Conservation (phyloP, 1,284 basidiomycete genomes). For the Irpex sp. region DNA sequence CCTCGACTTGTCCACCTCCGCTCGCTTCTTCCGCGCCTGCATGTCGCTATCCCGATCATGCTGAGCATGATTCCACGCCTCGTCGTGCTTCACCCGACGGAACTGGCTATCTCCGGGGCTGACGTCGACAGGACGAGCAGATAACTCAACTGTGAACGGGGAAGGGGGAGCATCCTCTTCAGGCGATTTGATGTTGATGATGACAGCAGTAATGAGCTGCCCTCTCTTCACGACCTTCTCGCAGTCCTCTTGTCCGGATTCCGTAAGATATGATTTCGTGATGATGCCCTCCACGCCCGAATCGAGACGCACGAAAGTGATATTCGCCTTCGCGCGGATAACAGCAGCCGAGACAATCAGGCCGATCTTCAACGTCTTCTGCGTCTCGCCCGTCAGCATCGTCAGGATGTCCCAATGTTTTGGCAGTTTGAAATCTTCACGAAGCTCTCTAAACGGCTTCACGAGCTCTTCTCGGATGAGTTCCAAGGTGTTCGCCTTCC, state of each 20-base stretch:
- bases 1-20: constrained; percentile 73
- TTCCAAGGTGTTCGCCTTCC: constrained; percentile 86
- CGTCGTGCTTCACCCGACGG: constrained; percentile 60
- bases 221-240: constrained; percentile 61
- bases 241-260: constrained; percentile 39
- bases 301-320: constrained; percentile 74
- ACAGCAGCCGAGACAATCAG: constrained; percentile 85
- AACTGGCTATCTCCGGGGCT: constrained; percentile 61
- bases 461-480: constrained; percentile 90
- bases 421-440: constrained; percentile 68
- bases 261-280: constrained; percentile 58
- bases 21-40: constrained; percentile 79
- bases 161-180: constrained; percentile 50
- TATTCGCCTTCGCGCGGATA: constrained; percentile 49
- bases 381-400: constrained; percentile 94
- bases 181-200: constrained; percentile 66
- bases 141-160: constrained; percentile 74
- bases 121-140: constrained; percentile 73
- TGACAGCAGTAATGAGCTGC: constrained; percentile 79
- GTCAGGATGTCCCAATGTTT: constrained; percentile 82
- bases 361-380: constrained; percentile 74
- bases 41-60: constrained; percentile 73
- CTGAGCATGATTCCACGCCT: constrained; percentile 67
- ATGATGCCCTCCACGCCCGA: constrained; percentile 91
- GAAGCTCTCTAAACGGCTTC: constrained; percentile 79